Base-by-base conservation (phyloP, 495 filamentous ascomycete species). In the Hypoxylon rickii region DNA sequence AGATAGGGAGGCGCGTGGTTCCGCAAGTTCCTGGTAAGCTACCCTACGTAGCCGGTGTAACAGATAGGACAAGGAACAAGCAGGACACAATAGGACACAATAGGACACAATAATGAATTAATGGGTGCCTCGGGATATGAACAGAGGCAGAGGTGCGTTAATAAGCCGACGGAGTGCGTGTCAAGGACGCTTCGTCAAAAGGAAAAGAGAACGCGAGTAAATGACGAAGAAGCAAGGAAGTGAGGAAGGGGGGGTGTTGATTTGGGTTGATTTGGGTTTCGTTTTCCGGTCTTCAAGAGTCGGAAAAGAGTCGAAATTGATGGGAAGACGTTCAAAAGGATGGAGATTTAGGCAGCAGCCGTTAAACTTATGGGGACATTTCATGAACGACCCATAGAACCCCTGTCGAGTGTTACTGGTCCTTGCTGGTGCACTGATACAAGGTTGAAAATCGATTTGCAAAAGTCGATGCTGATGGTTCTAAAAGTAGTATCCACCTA, bases 271-370 rank as follows among this genome's bases (percentile, higher is more conserved):
- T n/a, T n/a, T n/a, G n/a, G n/a, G n/a, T n/a, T n/a, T n/a, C n/a
- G n/a, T n/a, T n/a, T n/a, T n/a, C n/a, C n/a, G n/a, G n/a, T n/a
- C n/a, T n/a, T n/a, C n/a, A n/a, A n/a, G n/a, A n/a, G n/a, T n/a
- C n/a, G n/a, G n/a, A n/a, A n/a, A n/a, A n/a, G n/a, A 43, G 43
- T 65, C 32, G 48, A 54, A 44, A 54, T n/a, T 31, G 49, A 63
- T 58, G 59, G 39, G 47, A 57, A 44, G 48, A 39, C 20, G 59
- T 63, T 54, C 20, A 54, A 63, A 46, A 57, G 48, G 53, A 57
- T 62, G 59, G 63, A 62, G 55, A 45, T 68, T 68, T 69, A 69
- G 66, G 66, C 66, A 69, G 66, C 66, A 69, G 66, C 51, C 59
- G 50, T 66, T 47, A 39, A 55, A 43, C 4, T 29, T 61, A 56